Evolutionary conservation across 768 basidiomycete species (phyloP).

Genomic region (Tricholoma furcatifolium): DNA sequence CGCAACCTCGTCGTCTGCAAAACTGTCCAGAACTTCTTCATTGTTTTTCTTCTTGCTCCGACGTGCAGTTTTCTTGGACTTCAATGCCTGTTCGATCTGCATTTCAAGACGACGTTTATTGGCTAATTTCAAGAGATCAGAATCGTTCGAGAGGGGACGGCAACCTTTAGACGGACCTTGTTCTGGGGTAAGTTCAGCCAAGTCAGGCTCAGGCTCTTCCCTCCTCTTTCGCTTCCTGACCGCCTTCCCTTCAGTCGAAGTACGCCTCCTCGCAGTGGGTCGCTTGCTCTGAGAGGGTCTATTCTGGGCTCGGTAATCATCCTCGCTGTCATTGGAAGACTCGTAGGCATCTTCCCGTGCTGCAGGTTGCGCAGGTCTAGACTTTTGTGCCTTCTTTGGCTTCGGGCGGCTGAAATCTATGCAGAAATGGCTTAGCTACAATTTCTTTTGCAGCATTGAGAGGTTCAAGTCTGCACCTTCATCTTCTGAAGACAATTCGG

Average conservation of each 20-base stretch:
- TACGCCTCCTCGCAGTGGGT: conserved; percentile 23
- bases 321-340: conserved; percentile 47
- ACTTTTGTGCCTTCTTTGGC: conserved; percentile 33
- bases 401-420: conserved; percentile 44
- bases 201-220: conserved; percentile 59
- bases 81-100: conserved; percentile 85
- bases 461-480: conserved; percentile 38
- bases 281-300: conserved; percentile 28
- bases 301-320: conserved; percentile 47
- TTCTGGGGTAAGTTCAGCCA: conserved; percentile 70
- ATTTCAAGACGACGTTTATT: conserved; percentile 77
- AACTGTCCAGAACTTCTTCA: conserved; percentile 80
- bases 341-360: conserved; percentile 54
- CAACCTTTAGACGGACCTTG: conserved; percentile 52
- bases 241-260: conserved; percentile 27
- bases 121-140: conserved; percentile 43
- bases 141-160: background rate
- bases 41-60: conserved; percentile 74
- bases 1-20: conserved; percentile 89
- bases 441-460: background rate
- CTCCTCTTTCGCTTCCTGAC: conserved; percentile 56
- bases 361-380: conserved; percentile 31
- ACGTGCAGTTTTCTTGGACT: conserved; percentile 68
- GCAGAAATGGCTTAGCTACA: background rate
- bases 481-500: conserved; percentile 79